Conservation (phyloP, 1,284 basidiomycete species). For the Gymnopus androsaceus region DNA sequence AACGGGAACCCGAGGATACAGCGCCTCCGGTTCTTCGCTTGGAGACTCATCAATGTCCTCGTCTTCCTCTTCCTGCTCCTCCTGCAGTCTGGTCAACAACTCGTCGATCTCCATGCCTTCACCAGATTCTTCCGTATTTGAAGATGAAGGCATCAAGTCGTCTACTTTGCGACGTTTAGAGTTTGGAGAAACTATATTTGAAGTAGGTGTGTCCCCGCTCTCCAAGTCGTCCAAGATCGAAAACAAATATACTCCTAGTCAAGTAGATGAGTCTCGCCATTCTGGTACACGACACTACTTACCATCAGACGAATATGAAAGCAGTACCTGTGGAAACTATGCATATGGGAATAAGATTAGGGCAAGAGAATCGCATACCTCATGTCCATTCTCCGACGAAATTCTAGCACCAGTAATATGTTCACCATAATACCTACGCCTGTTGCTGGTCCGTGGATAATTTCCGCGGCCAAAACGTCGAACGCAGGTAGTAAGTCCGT, state of each 20-base stretch:
- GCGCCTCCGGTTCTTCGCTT: slow-evolving; percentile 27
- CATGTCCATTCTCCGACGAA: slow-evolving; percentile 75
- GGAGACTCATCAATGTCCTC: slow-evolving; percentile 28
- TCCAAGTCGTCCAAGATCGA: slow-evolving; percentile 72
- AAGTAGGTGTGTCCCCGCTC: slow-evolving; percentile 8
- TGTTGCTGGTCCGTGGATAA: slow-evolving; percentile 26
- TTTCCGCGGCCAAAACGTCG: slow-evolving; percentile 72
- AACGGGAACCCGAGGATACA: slow-evolving; percentile 50
- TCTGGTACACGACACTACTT: too few species aligned
- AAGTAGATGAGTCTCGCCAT: too few species aligned
- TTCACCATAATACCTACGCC: slow-evolving; percentile 39
- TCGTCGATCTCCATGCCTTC: slow-evolving; percentile 32
- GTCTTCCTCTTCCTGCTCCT: slow-evolving; percentile 35
- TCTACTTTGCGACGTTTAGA: slow-evolving; percentile 18
- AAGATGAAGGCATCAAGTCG: slow-evolving; percentile 19
- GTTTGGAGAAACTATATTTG: slow-evolving; percentile 29
- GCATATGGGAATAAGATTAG: not conserved
- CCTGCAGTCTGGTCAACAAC: slow-evolving; percentile 11
- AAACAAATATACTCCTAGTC: slow-evolving; percentile 80
- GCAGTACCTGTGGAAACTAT: slow-evolving; percentile 17
- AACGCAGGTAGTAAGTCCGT: slow-evolving; percentile 76
- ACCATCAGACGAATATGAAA: slow-evolving; percentile 81
- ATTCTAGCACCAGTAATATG: slow-evolving; percentile 84
- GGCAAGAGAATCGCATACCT: slow-evolving; percentile 54
- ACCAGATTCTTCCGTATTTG: slow-evolving; percentile 17